Evolutionary conservation across 257 asterid species (phyloP).

Genomic region (Scutellaria minor): DNA sequence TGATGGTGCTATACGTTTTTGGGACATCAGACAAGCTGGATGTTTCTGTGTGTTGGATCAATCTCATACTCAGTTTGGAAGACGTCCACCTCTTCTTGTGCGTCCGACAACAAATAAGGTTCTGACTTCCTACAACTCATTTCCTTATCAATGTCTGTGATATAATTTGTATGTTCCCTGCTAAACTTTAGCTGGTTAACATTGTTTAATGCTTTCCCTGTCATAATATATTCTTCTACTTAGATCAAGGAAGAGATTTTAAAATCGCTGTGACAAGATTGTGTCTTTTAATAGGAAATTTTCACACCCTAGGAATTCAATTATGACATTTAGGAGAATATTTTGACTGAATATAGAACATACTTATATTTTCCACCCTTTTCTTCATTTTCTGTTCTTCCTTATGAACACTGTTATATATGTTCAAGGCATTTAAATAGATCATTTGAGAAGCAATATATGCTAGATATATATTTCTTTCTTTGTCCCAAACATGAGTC

Average conservation of each 20-base stretch:
- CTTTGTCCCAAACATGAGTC: too few relatives aligned
- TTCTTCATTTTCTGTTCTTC: conserved; percentile 3
- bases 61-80: conserved; percentile 87
- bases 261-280: not conserved
- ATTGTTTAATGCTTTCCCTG: conserved; percentile 3
- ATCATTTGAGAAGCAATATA: conserved; percentile 3
- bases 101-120: conserved; percentile 77
- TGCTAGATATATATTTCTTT: not conserved
- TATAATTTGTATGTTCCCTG: conserved; percentile 16
- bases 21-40: conserved; percentile 99
- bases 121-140: conserved; percentile 26
- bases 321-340: not conserved
- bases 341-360: conserved; percentile 17
- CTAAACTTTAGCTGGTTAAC: not conserved
- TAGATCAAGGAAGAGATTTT: conserved; percentile 8
- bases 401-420: not conserved
- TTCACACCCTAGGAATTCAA: conserved; percentile 15
- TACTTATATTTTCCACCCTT: not conserved
- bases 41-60: conserved; percentile 93
- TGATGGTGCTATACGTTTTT: conserved; percentile 97
- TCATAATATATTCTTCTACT: conserved; percentile 24
- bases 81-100: conserved; percentile 73
- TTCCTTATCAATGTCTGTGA: conserved; percentile 19
- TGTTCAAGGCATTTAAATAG: not conserved
- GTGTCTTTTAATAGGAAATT: not conserved